Evolutionary conservation across 73 alveolate species (phyloP).

Genomic region (Paraurostyla sp.): DNA sequence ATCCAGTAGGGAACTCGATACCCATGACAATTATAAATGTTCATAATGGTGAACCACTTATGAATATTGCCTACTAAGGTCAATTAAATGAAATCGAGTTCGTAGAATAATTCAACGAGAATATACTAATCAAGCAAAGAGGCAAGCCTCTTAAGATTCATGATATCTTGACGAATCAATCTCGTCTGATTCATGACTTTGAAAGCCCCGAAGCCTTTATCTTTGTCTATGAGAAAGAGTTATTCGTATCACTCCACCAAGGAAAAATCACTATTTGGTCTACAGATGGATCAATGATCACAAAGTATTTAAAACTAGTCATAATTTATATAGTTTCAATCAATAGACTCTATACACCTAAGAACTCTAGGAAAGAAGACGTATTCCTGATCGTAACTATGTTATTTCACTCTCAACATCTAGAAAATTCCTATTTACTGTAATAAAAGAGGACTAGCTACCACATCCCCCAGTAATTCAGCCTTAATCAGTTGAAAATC

Average conservation of each 20-base stretch:
- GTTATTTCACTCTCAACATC: slow-evolving; percentile 45
- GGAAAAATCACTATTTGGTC: slow-evolving; percentile 61
- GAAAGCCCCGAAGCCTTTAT: slow-evolving; percentile 75
- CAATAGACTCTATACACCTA: not conserved
- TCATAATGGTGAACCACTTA: slow-evolving; percentile 47
- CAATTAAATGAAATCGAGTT: slow-evolving; percentile 54
- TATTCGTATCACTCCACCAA: slow-evolving; percentile 45
- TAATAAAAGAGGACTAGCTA: slow-evolving; percentile 30
- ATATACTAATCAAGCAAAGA: slow-evolving; percentile 55
- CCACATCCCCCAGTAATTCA: not conserved
- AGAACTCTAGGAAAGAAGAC: slow-evolving; percentile 35
- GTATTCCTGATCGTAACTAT: slow-evolving; percentile 12
- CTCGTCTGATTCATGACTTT: slow-evolving; percentile 3
- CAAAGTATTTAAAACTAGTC: slow-evolving; percentile 3
- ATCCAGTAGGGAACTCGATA: slow-evolving; percentile 20
- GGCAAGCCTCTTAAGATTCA: slow-evolving; percentile 56
- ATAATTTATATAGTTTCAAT: slow-evolving; percentile 14
- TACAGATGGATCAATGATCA: slow-evolving; percentile 57
- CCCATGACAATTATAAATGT: slow-evolving; percentile 71
- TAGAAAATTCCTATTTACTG: slow-evolving; percentile 46
- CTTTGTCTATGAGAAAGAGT: slow-evolving; percentile 69
- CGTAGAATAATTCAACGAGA: slow-evolving; percentile 70
- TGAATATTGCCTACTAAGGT: slow-evolving; percentile 53
- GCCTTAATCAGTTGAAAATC: not conserved
- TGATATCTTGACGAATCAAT: slow-evolving; percentile 28